Evolutionary conservation across 345 rosid genomes (phyloP), one percentile per base, ranked within the genome.

Genomic region (Sonneratia caseolaris): DNA sequence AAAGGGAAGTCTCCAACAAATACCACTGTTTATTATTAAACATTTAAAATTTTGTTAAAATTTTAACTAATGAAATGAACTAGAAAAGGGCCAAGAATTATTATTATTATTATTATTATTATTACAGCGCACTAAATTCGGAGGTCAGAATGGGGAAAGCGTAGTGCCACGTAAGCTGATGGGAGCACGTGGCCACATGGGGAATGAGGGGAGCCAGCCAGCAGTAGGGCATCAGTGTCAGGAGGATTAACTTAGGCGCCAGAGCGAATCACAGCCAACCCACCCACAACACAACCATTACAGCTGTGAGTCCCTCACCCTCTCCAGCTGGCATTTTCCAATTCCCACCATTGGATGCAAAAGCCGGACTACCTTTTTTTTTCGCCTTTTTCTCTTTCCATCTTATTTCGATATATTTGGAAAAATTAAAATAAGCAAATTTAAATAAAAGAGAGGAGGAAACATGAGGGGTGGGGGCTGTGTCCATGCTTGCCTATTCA

Each of bases 121-220:
- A 27, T 27, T 27, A 27, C 32, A 0, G 32, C 32, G 32, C 32
- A 27, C 32, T 27, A 27, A n/a, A 57, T 4, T 61, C 35, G 24
- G n/a, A 24, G 66, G 66, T 38, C 38, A 32, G 6, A 12, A 62
- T 0, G 38, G 66, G 37, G 14, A 62, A 62, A 12, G 1, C 19
- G 11, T 2, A 19, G 55, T 3, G 64, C 6, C 47, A 11, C 73
- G 22, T 2, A 7, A 40, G 16, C 66, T 27, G 51, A 19, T 19
- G 51, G 36, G 45, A 47, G 55, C 71, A 68, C 71, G 66, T 70
- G 66, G 66, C 37, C 66, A 38, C 66, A n/a, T 40, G 66, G 73
- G 35, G 35, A 56, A 22, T 55, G 1, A 36, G 45, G 22, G 12
- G 18, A 70, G 21, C 73, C 73, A 70, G 32, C 32, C 32, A 27